Evolutionary conservation across 1,284 basidiomycete species (phyloP).

Genomic region (Cryptococcus floricola): DNA sequence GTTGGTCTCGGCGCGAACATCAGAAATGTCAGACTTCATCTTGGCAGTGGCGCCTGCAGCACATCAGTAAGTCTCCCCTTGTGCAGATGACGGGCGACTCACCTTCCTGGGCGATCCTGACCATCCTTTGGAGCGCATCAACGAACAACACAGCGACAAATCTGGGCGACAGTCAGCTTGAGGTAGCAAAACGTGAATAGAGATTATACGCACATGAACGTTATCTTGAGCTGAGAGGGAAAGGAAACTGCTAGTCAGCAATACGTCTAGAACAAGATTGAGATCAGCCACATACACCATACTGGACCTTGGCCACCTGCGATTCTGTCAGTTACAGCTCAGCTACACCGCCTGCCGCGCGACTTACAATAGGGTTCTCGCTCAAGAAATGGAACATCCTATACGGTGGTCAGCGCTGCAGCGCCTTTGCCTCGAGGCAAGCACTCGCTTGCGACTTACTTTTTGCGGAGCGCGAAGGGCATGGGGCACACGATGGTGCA

Average conservation of each 20-base stretch:
- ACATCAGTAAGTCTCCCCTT: background rate
- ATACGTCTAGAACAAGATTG: background rate
- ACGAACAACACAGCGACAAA: conserved; percentile 69
- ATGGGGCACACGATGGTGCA: conserved; percentile 47
- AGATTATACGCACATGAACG: conserved; percentile 69
- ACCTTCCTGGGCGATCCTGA: conserved; percentile 64
- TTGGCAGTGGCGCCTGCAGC: conserved; percentile 68
- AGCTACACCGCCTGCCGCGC: background rate
- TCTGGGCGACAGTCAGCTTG: conserved; percentile 49
- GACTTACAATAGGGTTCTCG: conserved; percentile 48
- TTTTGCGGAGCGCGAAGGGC: conserved; percentile 49
- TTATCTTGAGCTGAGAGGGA: conserved; percentile 66
- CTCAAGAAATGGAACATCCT: conserved; percentile 51
- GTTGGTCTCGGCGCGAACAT: conserved; percentile 75
- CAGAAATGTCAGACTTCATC: conserved; percentile 57
- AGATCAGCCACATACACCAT: conserved; percentile 40
- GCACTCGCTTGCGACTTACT: conserved; percentile 24
- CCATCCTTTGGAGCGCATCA: conserved; percentile 90
- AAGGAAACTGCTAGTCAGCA: conserved; percentile 11
- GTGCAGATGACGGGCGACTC: background rate
- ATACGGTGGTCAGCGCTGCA: background rate
- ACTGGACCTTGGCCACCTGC: conserved; percentile 54
- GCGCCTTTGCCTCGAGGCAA: background rate
- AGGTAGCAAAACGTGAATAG: background rate
- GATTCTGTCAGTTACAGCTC: conserved; percentile 13